phyloP scores from a whole-genome alignment of 306 rosid genomes.

The Betula pendula region DNA sequence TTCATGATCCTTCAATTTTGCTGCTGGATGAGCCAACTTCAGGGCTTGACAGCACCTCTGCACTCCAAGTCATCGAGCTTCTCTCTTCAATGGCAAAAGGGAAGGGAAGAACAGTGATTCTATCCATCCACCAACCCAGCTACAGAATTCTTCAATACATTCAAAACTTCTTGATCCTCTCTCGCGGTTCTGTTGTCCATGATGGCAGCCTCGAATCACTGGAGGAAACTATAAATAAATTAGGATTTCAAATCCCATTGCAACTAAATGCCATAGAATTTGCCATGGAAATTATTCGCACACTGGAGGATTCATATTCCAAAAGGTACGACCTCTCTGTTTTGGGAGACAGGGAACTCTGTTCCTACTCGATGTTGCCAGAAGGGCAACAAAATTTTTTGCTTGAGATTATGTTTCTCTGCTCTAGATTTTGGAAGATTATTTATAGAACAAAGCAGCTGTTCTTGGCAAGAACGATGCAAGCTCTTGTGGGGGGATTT shows the following conservation, averaged over 20 bases:
- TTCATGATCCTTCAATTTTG: constrained; percentile 73
- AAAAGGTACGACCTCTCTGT: constrained; percentile 8
- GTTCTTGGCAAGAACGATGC: constrained; percentile 78
- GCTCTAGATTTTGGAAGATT: constrained; percentile 84
- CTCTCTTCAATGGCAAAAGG: constrained; percentile 59
- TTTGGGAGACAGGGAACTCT: constrained; percentile 26
- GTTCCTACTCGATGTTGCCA: constrained; percentile 34
- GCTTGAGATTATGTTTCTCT: constrained; percentile 66
- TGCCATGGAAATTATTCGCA: constrained; percentile 69
- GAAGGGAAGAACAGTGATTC: constrained; percentile 62
- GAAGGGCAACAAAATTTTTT: constrained; percentile 37
- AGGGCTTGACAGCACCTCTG: constrained; percentile 68
- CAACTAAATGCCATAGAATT: constrained; percentile 80
- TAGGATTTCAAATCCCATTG: constrained; percentile 61
- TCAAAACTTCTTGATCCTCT: constrained; percentile 72
- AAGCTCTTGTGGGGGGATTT: constrained; percentile 86
- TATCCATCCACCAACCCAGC: constrained; percentile 91
- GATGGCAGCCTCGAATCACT: constrained; percentile 69
- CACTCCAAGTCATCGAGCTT: constrained; percentile 69
- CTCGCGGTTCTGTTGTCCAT: constrained; percentile 66
- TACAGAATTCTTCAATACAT: constrained; percentile 74
- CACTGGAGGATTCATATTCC: constrained; percentile 51
- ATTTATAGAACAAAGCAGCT: constrained; percentile 89
- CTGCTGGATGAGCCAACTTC: constrained; percentile 89
- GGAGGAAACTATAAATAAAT: constrained; percentile 45